Percentiles rank a stretch among this genome's conserved stretches.
Evolutionary conservation across 179 eudicot species (phyloP).

Genomic region (Nepenthes alata): DNA sequence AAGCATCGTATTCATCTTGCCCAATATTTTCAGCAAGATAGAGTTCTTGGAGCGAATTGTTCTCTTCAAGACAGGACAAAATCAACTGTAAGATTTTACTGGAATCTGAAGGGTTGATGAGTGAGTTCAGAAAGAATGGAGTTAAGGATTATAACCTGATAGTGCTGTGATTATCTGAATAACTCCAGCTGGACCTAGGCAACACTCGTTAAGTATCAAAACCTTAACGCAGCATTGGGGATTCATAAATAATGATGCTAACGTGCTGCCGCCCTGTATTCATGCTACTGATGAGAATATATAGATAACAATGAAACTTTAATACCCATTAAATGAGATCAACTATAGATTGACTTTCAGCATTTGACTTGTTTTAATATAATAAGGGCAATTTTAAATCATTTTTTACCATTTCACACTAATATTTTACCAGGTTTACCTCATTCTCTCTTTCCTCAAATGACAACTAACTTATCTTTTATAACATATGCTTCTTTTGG

Average conservation of each 20-base stretch:
- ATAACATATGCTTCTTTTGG: too few species aligned
- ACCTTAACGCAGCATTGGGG: conserved; percentile 48
- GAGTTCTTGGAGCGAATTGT: conserved; percentile 65
- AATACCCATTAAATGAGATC: too few species aligned
- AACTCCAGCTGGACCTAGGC: conserved; percentile 54
- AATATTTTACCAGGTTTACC: too few species aligned
- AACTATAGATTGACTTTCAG: too few species aligned
- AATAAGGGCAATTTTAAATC: too few species aligned
- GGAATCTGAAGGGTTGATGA: background rate
- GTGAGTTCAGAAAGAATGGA: background rate
- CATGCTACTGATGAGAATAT: background rate
- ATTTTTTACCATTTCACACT: too few species aligned
- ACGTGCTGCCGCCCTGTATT: conserved; percentile 52
- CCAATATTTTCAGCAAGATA: conserved; percentile 50
- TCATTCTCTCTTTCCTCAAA: too few species aligned
- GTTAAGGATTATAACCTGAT: conserved; percentile 17
- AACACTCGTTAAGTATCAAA: conserved; percentile 52
- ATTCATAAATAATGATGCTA: conserved; percentile 45
- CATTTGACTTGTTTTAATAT: too few species aligned
- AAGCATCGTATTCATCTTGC: conserved; percentile 17
- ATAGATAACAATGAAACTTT: too few species aligned
- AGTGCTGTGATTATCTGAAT: conserved; percentile 46
- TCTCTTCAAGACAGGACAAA: conserved; percentile 18
- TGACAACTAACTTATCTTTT: too few species aligned
- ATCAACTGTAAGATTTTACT: background rate